Evolutionary conservation across 106 monocot genomes (phyloP).

Genomic region (Apostasia ramifera): DNA sequence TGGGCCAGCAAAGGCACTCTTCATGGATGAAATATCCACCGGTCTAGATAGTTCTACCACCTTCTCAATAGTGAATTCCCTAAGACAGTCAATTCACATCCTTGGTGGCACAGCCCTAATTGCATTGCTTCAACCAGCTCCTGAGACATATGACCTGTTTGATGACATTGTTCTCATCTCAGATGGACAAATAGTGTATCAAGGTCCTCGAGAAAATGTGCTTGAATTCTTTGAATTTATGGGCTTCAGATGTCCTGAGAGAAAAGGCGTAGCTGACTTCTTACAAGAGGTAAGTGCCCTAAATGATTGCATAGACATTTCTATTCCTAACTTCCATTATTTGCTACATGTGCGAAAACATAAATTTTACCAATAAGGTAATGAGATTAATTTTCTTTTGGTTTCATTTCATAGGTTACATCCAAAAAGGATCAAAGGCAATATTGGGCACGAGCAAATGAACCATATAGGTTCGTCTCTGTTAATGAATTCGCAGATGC

Average conservation of each 20-base stretch:
- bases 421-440: slow-evolving; percentile 66
- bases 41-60: slow-evolving; percentile 70
- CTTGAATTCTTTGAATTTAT: slow-evolving; percentile 56
- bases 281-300: slow-evolving; percentile 46
- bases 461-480: slow-evolving; percentile 42
- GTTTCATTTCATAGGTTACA: slow-evolving; percentile 33
- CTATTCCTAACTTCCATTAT: too few species aligned
- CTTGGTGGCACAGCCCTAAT: slow-evolving; percentile 53
- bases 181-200: slow-evolving; percentile 59
- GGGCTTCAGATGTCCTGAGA: slow-evolving; percentile 69
- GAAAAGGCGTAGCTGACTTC: slow-evolving; percentile 70
- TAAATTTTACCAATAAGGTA: too few species aligned
- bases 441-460: slow-evolving; percentile 38
- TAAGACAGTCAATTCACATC: slow-evolving; percentile 61
- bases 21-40: slow-evolving; percentile 78
- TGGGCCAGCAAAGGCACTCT: slow-evolving; percentile 58
- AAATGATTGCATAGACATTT: neutral
- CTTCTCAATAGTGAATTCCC: slow-evolving; percentile 45
- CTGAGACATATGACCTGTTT: slow-evolving; percentile 63
- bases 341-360: too few species aligned
- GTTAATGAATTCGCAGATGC: slow-evolving; percentile 54
- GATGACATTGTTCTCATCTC: slow-evolving; percentile 70
- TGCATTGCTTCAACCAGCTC: slow-evolving; percentile 68
- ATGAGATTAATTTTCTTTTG: too few species aligned
- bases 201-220: slow-evolving; percentile 57